Base-by-base conservation (phyloP, 208 protist species). In the Lotmaria passim region DNA sequence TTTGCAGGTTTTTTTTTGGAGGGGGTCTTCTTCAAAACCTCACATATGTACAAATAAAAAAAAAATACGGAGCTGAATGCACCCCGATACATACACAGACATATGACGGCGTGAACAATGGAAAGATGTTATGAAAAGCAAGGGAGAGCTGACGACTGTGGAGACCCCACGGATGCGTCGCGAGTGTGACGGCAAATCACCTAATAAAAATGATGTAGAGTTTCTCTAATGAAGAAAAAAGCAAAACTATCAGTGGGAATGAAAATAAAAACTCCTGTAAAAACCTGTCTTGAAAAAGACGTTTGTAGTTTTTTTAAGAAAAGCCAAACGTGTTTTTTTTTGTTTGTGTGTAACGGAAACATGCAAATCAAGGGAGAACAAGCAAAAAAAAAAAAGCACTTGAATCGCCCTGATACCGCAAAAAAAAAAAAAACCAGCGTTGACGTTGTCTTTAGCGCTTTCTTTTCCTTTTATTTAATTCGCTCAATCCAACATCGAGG, bases 221-320 rank as follows among this genome's bases (percentile, higher is more conserved):
- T n/a, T n/a, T n/a, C n/a, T n/a, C n/a, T n/a, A n/a, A n/a, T 56
- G 17, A 17, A 34, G 48, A 61, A 5, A 10, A 41, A 72, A 56
- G 31, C 1, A 56, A 47, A 55, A 58, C 33, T 21, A 33, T n/a
- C 10, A 33, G 19, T 28, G 48, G 30, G 11, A 60, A 51, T n/a
- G n/a, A n/a, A 24, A 43, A 15, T 41, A 46, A 51, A 61, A 53
- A 46, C 19, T 50, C 21, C 21, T 30, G 70, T 48, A 11, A 66
- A 17, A 58, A 36, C 55, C 67, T 14, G 58, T 64, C 58, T 64
- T 64, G 58, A 64, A 52, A 64, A 64, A 64, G 58, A 64, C 58
- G 30, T 53, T 5, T 47, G 4, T 46, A n/a, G n/a, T 50, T 11
- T 47, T 12, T 38, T 43, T 14, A 30, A 55, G 4, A 33, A 52